Percentiles rank a stretch among this genome's conserved stretches.
phyloP scores from a whole-genome alignment of 1,284 basidiomycete species.

The Boletus mariae region DNA sequence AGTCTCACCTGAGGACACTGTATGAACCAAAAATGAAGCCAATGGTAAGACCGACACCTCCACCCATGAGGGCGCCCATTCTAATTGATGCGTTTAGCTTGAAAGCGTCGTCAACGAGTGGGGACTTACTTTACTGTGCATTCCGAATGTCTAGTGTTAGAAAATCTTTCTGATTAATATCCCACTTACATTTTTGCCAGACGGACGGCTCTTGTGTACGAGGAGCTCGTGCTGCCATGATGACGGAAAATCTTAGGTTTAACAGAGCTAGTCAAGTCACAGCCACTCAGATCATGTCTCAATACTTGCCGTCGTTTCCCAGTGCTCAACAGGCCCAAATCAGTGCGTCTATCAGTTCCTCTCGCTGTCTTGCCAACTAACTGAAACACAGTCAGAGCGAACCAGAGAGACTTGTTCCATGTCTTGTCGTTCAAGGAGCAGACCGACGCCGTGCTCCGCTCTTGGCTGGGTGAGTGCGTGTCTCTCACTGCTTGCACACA shows the following conservation, averaged over 20 bases:
- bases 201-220: constrained; percentile 55
- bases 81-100: constrained; percentile 38
- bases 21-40: constrained; percentile 95
- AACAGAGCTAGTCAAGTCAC: neutral
- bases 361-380: constrained; percentile 5
- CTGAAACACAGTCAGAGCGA: constrained; percentile 64
- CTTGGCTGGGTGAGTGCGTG: constrained; percentile 65
- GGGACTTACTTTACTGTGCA: constrained; percentile 47
- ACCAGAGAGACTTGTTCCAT: constrained; percentile 83
- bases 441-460: constrained; percentile 68
- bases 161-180: constrained; percentile 3
- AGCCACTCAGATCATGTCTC: constrained; percentile 21
- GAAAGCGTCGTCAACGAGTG: constrained; percentile 3
- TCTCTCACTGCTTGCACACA: neutral
- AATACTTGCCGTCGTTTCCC: constrained; percentile 51
- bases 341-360: constrained; percentile 47
- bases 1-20: constrained; percentile 74
- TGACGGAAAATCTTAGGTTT: neutral
- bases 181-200: constrained; percentile 69
- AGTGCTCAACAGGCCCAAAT: constrained; percentile 82
- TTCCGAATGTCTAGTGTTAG: constrained; percentile 14
- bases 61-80: constrained; percentile 92
- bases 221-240: constrained; percentile 34
- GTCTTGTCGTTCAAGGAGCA: constrained; percentile 74
- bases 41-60: constrained; percentile 88